Evolutionary conservation across 176 grass and related monocot species (phyloP), one percentile per base, ranked within the genome.

Genomic region (Secale cereale): DNA sequence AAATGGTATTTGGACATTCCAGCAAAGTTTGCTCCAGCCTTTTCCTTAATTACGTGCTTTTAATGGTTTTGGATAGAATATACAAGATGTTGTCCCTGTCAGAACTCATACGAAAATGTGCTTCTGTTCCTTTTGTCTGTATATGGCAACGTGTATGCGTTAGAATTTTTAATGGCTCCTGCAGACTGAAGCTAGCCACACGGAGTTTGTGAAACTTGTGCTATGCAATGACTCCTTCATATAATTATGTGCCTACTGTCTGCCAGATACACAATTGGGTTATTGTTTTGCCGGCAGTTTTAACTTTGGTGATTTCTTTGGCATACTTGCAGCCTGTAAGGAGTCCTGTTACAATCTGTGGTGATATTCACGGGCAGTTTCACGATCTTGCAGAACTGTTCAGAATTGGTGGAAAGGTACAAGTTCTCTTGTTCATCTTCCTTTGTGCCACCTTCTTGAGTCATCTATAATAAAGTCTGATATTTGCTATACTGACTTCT

Each of bases 361-460:
- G 97, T 92, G 97, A 98, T 83, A 98, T 98, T 85, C 97, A 98
- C 61, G 97, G 97, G 28, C 97, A 98, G 86, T 98, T 98, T 92
- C 97, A 98, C 61, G 97, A 98, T 87, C 93, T 98, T 36, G 97
- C 91, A 26, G 97, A 98, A 79, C 86, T 98, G 54, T 98, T 98
- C 79, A 90, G 93, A 64, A 98, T 98, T 87, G 97, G 97, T 67
- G 97, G 97, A 43, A 98, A 94, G 97, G 97, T 98, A 82, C 19
- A 48, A 1, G 3, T 50, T 85, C 75, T 74, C 25, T n/a, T 64
- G 11, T 87, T 57, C 10, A 66, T 33, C 52, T 70, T 63, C 62
- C 59, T 80, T 3, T 72, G 4, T 78, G 33, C 33, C 57, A 65
- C 10, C 22, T 64, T 32, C 25, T 59, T 29, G 43, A 59, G 32